Conservation (phyloP, 169 alveolate genomes). For the Cryptosporidium sp. region DNA sequence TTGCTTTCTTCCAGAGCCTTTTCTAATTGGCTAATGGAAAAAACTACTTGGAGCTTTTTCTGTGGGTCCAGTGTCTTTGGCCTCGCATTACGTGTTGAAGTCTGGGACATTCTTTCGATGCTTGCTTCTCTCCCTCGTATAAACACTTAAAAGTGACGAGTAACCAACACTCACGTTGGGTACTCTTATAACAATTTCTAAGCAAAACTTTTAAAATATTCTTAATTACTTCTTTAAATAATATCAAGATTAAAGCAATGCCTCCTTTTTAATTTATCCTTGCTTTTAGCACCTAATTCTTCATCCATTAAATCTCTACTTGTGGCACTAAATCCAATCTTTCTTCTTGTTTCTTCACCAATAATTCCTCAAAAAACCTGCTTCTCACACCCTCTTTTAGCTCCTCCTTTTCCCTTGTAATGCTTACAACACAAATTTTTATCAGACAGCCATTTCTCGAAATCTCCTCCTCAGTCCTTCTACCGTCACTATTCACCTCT, state of each 20-base stretch:
- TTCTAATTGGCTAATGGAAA: slow-evolving; percentile 46
- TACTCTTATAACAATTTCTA: background rate
- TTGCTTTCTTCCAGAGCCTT: slow-evolving; percentile 46
- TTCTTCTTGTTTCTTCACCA: background rate
- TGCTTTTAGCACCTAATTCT: background rate
- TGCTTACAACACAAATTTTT: background rate
- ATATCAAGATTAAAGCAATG: background rate
- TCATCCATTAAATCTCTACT: background rate
- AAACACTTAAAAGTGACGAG: background rate
- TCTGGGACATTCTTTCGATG: slow-evolving; percentile 25
- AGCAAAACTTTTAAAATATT: background rate
- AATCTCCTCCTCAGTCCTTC: background rate
- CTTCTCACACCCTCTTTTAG: slow-evolving; percentile 30
- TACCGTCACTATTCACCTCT: slow-evolving; percentile 27
- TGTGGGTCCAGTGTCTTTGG: slow-evolving; percentile 69
- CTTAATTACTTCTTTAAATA: too few relatives aligned
- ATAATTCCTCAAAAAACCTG: slow-evolving; percentile 9
- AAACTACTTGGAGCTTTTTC: slow-evolving; percentile 51
- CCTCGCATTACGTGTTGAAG: slow-evolving; percentile 50
- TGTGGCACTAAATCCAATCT: background rate
- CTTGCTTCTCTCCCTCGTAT: background rate
- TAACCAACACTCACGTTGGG: background rate
- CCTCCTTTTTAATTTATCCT: background rate
- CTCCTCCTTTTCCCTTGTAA: slow-evolving; percentile 44
- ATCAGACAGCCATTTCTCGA: slow-evolving; percentile 25